A percentile compares a stretch with the other conserved stretches of the same genome.
These are phyloP conservation scores for Hagleromyces aurorensis DNA, from an alignment of 805 yeast species.

Conservation along the genomic window DNA sequence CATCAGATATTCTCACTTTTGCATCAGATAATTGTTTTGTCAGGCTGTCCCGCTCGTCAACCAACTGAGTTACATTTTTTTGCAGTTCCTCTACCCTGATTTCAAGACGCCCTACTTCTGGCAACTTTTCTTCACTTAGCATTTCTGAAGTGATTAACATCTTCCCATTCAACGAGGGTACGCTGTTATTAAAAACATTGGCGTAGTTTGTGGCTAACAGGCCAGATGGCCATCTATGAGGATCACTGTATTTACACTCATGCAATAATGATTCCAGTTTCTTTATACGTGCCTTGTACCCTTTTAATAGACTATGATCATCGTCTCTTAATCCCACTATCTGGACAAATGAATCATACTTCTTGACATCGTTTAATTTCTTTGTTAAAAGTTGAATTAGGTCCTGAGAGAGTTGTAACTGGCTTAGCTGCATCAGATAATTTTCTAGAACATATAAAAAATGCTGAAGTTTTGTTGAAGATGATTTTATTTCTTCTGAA, in stretches of 20 bases:
- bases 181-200: slow-evolving; percentile 11
- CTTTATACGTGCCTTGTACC: slow-evolving; percentile 63
- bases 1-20: slow-evolving; percentile 10
- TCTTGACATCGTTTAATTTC: slow-evolving; percentile 29
- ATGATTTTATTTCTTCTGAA: no score
- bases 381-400: slow-evolving; percentile 32
- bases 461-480: no score
- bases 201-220: slow-evolving; percentile 24
- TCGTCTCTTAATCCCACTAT: no score
- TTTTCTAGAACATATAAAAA: slow-evolving; percentile 30
- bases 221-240: slow-evolving; percentile 40
- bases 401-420: slow-evolving; percentile 26
- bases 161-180: slow-evolving; percentile 11
- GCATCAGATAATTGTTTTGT: slow-evolving; percentile 3
- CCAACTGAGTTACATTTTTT: no score
- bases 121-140: slow-evolving; percentile 1
- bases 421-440: slow-evolving; percentile 34
- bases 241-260: slow-evolving; percentile 55
- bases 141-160: slow-evolving; percentile 6
- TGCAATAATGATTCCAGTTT: slow-evolving; percentile 73
- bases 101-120: slow-evolving; percentile 9
- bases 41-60: slow-evolving; percentile 2
- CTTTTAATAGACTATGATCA: slow-evolving; percentile 39
- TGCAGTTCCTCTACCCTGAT: slow-evolving; percentile 5
- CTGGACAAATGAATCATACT: slow-evolving; percentile 6